phyloP scores from a whole-genome alignment of 2,329 filamentous ascomycete genomes.

The Calycina marina region DNA sequence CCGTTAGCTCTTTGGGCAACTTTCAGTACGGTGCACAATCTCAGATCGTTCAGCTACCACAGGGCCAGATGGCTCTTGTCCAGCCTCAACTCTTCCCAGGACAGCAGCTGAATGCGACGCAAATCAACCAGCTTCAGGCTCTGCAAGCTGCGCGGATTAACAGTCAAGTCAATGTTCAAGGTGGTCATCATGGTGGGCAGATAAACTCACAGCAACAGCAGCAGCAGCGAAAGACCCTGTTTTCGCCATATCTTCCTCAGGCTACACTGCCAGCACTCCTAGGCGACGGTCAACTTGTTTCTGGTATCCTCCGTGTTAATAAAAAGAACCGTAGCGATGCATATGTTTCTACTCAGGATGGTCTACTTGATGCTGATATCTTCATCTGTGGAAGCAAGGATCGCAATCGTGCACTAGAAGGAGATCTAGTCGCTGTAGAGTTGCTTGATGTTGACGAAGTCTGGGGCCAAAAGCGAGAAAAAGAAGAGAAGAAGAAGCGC shows the following conservation, averaged over 20 bases:
- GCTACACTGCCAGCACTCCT: slow-evolving; percentile 83
- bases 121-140: slow-evolving; percentile 80
- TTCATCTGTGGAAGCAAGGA: slow-evolving; percentile 99
- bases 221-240: slow-evolving; percentile 93
- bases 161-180: slow-evolving; percentile 53
- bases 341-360: slow-evolving; percentile 87
- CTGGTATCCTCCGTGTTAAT: slow-evolving; percentile 93
- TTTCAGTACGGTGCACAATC: slow-evolving; percentile 86
- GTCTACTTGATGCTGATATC: slow-evolving; percentile 83
- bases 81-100: slow-evolving; percentile 62
- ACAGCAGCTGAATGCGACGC: slow-evolving; percentile 79
- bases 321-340: slow-evolving; percentile 99
- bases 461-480: slow-evolving; percentile 96
- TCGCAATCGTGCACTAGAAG: slow-evolving; percentile 89
- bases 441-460: slow-evolving; percentile 96
- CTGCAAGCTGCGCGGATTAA: slow-evolving; percentile 79
- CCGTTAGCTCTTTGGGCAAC: slow-evolving; percentile 65
- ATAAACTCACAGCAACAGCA: slow-evolving; percentile 61
- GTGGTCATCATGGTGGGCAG: slow-evolving; percentile 57
- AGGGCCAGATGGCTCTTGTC: slow-evolving; percentile 71
- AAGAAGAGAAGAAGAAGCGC: slow-evolving; percentile 99
- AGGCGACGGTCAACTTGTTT: slow-evolving; percentile 83
- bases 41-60: slow-evolving; percentile 72
- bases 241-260: slow-evolving; percentile 94
- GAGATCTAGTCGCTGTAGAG: slow-evolving; percentile 89